These are phyloP conservation scores for Yamadazyma dendronema DNA, from an alignment of 1,139 yeast genomes.

Conservation along the genomic window DNA sequence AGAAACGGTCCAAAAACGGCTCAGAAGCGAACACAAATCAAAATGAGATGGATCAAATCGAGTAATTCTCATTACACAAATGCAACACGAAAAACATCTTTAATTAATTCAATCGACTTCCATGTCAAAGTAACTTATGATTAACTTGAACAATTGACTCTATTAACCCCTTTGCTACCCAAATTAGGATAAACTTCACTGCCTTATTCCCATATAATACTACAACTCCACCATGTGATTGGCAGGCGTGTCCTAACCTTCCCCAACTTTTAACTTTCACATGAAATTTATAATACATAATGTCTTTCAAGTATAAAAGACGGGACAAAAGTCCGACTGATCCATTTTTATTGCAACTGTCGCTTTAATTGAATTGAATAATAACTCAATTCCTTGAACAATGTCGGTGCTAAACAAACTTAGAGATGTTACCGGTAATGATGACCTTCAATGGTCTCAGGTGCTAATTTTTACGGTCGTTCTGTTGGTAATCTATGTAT, in stretches of 20 bases:
- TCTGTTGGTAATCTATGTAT: background rate
- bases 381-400: background rate
- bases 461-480: conserved; percentile 1
- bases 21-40: no score
- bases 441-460: conserved; percentile 1
- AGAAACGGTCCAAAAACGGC: no score
- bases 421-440: conserved; percentile 1
- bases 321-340: no score
- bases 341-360: no score
- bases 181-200: no score
- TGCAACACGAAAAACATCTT: no score
- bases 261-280: background rate
- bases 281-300: background rate
- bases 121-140: no score
- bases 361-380: background rate
- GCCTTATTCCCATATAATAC: background rate
- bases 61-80: no score
- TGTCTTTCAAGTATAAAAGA: background rate
- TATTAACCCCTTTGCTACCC: no score
- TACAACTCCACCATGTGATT: background rate
- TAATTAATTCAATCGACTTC: no score
- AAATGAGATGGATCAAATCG: no score
- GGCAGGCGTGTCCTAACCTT: background rate
- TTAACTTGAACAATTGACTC: no score
- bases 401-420: background rate